Conservation (phyloP, 768 basidiomycete genomes). For the Podaxis pistillaris region DNA sequence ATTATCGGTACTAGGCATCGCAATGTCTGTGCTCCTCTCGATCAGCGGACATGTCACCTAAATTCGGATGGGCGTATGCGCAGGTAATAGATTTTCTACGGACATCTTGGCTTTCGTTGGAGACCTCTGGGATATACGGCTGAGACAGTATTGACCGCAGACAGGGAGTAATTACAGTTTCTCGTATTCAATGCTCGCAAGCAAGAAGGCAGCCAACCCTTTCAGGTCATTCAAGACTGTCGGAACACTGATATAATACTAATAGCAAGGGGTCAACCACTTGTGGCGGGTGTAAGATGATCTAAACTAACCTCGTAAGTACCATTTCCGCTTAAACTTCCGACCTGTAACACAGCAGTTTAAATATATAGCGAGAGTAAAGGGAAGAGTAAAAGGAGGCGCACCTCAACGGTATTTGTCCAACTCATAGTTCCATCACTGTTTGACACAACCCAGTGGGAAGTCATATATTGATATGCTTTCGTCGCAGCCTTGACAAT, state of each 20-base stretch:
- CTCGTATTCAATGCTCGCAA: constrained; percentile 45
- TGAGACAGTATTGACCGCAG: neutral
- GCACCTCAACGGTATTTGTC: constrained; percentile 42
- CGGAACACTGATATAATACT: constrained; percentile 44
- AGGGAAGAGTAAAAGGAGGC: constrained; percentile 14
- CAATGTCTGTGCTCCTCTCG: neutral
- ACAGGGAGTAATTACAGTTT: constrained; percentile 1
- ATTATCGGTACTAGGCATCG: neutral
- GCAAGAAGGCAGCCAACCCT: constrained; percentile 41
- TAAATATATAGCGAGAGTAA: neutral
- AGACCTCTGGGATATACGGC: too few species aligned
- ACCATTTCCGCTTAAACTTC: constrained; percentile 36
- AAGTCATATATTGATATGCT: constrained; percentile 40
- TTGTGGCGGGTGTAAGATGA: neutral
- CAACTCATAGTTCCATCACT: constrained; percentile 43
- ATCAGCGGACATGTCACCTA: too few species aligned
- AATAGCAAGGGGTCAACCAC: neutral
- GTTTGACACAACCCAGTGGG: constrained; percentile 39
- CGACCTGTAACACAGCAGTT: constrained; percentile 28
- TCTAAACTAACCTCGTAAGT: constrained; percentile 32
- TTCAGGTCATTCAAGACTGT: constrained; percentile 43
- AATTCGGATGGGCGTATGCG: neutral
- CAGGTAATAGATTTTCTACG: neutral
- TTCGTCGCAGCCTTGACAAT: constrained; percentile 35
- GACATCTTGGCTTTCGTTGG: neutral